Percentiles rank a stretch among this genome's conserved stretches.
Evolutionary conservation across 345 rosid genomes (phyloP).

Genomic region (Geranium brycei): DNA sequence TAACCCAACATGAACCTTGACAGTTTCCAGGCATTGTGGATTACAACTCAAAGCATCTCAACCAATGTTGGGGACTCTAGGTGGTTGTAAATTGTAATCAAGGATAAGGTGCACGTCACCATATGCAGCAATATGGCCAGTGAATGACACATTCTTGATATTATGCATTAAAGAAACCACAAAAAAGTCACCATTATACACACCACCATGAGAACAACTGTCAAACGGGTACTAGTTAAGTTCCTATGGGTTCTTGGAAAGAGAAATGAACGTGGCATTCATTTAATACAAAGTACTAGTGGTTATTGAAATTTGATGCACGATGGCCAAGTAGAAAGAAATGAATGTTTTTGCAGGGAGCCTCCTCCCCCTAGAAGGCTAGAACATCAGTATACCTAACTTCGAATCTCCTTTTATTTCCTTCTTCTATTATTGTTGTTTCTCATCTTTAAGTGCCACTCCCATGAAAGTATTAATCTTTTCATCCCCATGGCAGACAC

Average conservation of each 20-base stretch:
- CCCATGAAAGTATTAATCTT: not conserved
- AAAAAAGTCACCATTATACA: not conserved
- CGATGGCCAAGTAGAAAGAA: not conserved
- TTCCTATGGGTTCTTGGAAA: too few relatives aligned
- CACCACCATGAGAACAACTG: too few relatives aligned
- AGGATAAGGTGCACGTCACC: not conserved
- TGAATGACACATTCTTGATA: not conserved
- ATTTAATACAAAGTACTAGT: too few relatives aligned
- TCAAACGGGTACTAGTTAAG: too few relatives aligned
- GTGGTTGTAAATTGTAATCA: too few relatives aligned
- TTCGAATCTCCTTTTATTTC: not conserved
- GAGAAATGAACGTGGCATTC: too few relatives aligned
- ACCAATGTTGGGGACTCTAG: too few relatives aligned
- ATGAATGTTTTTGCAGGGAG: not conserved
- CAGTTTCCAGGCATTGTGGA: not conserved
- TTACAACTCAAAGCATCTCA: too few relatives aligned
- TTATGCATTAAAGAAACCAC: not conserved
- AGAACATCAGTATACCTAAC: not conserved
- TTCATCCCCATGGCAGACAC: not conserved
- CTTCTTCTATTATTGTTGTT: not conserved
- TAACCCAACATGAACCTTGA: not conserved
- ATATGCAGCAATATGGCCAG: not conserved
- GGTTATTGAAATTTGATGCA: not conserved
- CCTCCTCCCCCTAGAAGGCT: not conserved
- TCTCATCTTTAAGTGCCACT: not conserved